phyloP scores from a whole-genome alignment of 75 land plant genomes.

The Ceratopteris richardii region DNA sequence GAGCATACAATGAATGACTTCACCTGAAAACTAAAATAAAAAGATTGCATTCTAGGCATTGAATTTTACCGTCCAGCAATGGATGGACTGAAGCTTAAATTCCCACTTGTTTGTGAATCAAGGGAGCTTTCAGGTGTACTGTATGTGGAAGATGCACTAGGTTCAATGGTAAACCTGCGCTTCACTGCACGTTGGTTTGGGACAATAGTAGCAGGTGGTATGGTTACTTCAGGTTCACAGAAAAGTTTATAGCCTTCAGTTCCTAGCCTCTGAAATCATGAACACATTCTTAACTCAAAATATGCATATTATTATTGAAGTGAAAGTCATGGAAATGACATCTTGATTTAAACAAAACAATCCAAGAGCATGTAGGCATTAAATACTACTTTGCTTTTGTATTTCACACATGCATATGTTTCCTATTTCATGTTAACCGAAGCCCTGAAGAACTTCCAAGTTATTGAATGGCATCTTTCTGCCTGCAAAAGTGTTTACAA shows the following conservation, averaged over 20 bases:
- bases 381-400: no score
- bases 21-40: neutral
- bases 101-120: slow-evolving; percentile 17
- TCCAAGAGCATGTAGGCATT: neutral
- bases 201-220: slow-evolving; percentile 31
- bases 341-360: neutral
- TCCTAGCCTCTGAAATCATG: slow-evolving; percentile 23
- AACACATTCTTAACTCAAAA: no score
- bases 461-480: no score
- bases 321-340: no score
- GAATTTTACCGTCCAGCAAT: neutral
- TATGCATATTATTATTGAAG: no score
- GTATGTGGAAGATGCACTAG: slow-evolving; percentile 2
- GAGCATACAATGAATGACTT: neutral
- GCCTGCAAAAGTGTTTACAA: no score
- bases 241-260: slow-evolving; percentile 30
- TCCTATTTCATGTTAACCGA: no score
- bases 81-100: neutral
- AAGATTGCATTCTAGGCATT: neutral
- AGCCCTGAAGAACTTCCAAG: no score
- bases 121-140: slow-evolving; percentile 21
- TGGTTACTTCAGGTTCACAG: slow-evolving; percentile 23
- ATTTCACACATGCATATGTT: no score
- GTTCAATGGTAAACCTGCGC: slow-evolving; percentile 23
- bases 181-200: slow-evolving; percentile 9